Base-by-base conservation (phyloP, 108 stramenopile species). In the Parmales sp. region DNA sequence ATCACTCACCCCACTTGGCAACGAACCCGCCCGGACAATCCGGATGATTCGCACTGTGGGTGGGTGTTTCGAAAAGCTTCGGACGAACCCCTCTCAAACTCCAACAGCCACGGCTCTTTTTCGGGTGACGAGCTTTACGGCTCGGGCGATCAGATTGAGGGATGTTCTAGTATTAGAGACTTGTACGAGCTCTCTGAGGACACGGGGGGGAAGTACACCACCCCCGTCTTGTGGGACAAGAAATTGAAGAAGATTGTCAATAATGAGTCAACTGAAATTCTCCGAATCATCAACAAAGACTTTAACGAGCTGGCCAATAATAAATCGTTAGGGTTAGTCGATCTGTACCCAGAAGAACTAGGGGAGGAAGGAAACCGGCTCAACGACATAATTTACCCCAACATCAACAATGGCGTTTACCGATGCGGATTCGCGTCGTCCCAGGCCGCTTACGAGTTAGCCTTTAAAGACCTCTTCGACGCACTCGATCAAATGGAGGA, bases 191-290 rank as follows among this genome's bases (percentile, higher is more conserved):
- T n/a, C n/a, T n/a, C n/a, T n/a, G n/a, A n/a, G n/a, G n/a, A n/a
- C n/a, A n/a, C n/a, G n/a, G n/a, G n/a, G n/a, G n/a, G n/a, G n/a
- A n/a, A 98, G 81, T 96, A 90, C 80, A 83, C 94, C 7, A 94
- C 97, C 38, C 98, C 98, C 1, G 76, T 99, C 0, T 80, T 99
- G 31, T 96, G 87, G 77, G 98, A 99, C 79, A 94, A 89, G 72
- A 88, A 93, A 77, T 70, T 77, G 4, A 74, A 87, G 22, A 93
- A 88, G 4, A 96, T 99, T 69, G 98, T 99, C 38, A 94, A 88
- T 81, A 97, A 97, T 69, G 98, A 99, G 80, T 92, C 91, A 0
- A 80, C 92, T 20, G 96, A 99, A 43, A 98, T 99, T 73, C 83
- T 94, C 7, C 80, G 90, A 66, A 99, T 99, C 93, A 72, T 99